Conservation (phyloP, 2,329 filamentous ascomycete genomes). For the Calonectria ilicicola region DNA sequence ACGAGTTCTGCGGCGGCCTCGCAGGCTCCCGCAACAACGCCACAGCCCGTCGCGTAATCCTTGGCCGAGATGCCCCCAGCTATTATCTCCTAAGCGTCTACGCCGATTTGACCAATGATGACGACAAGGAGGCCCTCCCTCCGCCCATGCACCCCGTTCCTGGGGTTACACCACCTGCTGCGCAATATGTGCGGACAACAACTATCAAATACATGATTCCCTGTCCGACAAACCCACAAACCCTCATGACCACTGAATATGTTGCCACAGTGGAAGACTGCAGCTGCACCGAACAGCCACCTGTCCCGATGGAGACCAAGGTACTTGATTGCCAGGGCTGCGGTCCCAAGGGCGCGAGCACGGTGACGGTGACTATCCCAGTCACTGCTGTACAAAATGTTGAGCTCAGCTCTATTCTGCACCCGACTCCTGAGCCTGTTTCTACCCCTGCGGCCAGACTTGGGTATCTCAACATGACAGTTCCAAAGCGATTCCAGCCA, state of each 20-base stretch:
- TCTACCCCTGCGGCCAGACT: neutral
- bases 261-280: conserved; percentile 47
- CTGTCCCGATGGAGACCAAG: conserved; percentile 37
- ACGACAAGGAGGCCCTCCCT: conserved; percentile 44
- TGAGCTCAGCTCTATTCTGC: neutral
- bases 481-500: neutral
- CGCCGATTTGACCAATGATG: conserved; percentile 48
- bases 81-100: conserved; percentile 58
- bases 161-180: neutral
- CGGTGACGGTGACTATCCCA: conserved; percentile 41
- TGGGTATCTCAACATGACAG: neutral
- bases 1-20: conserved; percentile 57
- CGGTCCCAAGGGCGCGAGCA: conserved; percentile 34
- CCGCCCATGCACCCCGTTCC: conserved; percentile 46
- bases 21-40: conserved; percentile 20
- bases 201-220: conserved; percentile 40
- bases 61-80: conserved; percentile 44
- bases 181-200: conserved; percentile 24
- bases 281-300: conserved; percentile 28
- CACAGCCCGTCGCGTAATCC: conserved; percentile 24
- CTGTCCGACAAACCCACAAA: conserved; percentile 47
- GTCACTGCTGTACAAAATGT: conserved; percentile 11
- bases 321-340: conserved; percentile 38
- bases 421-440: neutral
- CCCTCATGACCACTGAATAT: conserved; percentile 48